These are phyloP conservation scores for Diaporthe australafricana DNA, from an alignment of 2,329 filamentous ascomycete genomes.

Conservation along the genomic window DNA sequence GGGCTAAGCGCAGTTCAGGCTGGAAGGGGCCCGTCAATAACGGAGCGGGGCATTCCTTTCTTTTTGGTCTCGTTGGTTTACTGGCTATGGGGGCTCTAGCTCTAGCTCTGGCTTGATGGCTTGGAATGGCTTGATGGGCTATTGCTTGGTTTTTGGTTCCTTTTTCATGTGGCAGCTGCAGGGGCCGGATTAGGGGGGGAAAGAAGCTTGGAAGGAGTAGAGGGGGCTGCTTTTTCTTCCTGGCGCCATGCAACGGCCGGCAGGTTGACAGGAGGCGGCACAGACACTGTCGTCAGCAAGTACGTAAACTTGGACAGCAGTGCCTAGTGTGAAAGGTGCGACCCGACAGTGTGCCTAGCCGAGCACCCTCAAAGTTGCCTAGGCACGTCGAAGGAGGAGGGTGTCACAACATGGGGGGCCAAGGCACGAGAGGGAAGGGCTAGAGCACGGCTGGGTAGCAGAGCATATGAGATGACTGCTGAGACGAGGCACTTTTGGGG, in stretches of 20 bases:
- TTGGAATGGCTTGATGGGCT: background rate
- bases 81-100: too few relatives aligned
- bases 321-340: background rate
- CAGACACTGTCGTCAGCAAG: conserved; percentile 11
- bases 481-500: background rate
- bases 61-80: background rate
- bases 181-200: background rate
- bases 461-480: conserved; percentile 4
- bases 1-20: conserved; percentile 8
- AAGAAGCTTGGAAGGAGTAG: background rate
- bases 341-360: too few relatives aligned
- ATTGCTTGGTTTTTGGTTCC: background rate
- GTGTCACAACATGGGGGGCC: conserved; percentile 27
- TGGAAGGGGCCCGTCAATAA: background rate
- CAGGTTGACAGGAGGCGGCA: conserved; percentile 23
- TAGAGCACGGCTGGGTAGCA: background rate
- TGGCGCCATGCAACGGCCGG: conserved; percentile 20
- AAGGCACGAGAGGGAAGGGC: background rate
- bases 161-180: conserved; percentile 21
- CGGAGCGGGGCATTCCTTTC: conserved; percentile 27
- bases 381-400: background rate
- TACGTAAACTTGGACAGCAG: conserved; percentile 7
- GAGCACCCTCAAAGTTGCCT: too few relatives aligned
- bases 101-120: too few relatives aligned
- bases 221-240: background rate